Conservation (phyloP, 306 rosid species). For the Trichosanthes truncata region DNA sequence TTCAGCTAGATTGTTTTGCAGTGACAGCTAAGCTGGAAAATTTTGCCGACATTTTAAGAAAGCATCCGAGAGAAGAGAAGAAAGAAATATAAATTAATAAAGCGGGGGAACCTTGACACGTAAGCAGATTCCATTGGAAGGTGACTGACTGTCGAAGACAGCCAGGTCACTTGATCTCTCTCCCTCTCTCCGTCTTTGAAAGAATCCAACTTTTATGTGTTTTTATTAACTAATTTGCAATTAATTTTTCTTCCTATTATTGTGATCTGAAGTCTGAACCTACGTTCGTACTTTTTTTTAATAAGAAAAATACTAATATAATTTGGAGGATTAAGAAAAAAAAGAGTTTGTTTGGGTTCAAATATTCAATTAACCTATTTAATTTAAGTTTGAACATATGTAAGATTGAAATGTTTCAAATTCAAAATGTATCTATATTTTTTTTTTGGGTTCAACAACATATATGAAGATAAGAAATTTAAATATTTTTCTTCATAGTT, state of each 20-base stretch:
- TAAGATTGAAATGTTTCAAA: no score
- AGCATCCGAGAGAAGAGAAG: constrained; percentile 30
- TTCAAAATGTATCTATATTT: no score
- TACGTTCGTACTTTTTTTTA: background rate
- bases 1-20: constrained; percentile 17
- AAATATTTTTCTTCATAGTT: no score
- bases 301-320: background rate
- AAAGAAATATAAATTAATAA: no score
- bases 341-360: no score
- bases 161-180: background rate
- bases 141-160: background rate
- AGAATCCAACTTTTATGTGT: background rate
- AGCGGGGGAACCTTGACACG: background rate
- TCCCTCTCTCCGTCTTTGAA: background rate
- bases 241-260: background rate
- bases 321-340: background rate
- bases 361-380: no score
- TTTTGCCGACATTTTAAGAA: constrained; percentile 50
- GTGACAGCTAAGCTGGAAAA: constrained; percentile 52
- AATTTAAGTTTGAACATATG: no score
- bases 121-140: background rate
- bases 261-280: background rate
- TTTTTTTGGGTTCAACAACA: no score
- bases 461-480: no score
- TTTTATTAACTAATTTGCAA: background rate